These are phyloP conservation scores for Fusarium transvaalense DNA, from an alignment of 2,329 filamentous ascomycete species.

Conservation along the genomic window DNA sequence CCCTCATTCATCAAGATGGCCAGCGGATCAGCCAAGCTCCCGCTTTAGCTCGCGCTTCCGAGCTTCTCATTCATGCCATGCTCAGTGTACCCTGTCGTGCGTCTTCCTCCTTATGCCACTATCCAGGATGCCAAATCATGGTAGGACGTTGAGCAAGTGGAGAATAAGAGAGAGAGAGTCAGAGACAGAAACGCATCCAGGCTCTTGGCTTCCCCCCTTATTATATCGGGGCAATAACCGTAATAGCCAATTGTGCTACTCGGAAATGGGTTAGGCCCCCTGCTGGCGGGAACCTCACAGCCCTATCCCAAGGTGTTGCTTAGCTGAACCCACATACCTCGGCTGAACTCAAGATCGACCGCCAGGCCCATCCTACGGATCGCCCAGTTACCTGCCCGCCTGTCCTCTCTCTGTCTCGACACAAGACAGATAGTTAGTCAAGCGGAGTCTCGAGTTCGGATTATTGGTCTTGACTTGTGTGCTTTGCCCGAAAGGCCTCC, in stretches of 20 bases:
- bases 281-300: conserved; percentile 12
- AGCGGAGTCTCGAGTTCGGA: background rate
- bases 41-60: conserved; percentile 13
- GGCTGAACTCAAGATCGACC: conserved; percentile 27
- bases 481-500: conserved; percentile 25
- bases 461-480: background rate
- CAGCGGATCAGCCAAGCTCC: conserved; percentile 27
- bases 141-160: conserved; percentile 3
- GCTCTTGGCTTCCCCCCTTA: conserved; percentile 11
- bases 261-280: background rate
- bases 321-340: conserved; percentile 29
- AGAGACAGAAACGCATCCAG: conserved; percentile 6
- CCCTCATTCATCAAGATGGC: conserved; percentile 6
- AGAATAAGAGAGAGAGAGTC: background rate
- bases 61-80: background rate
- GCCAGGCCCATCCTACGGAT: background rate
- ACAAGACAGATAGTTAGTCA: background rate
- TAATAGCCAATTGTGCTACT: background rate
- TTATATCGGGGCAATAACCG: conserved; percentile 8
- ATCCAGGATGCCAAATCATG: background rate
- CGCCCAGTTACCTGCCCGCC: conserved; percentile 13
- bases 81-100: background rate
- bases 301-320: conserved; percentile 27
- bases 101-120: background rate
- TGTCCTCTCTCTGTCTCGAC: no score